Evolutionary conservation across 441 rosid species (phyloP), one percentile per base, ranked within the genome.

Genomic region (Gossypium trilobum): DNA sequence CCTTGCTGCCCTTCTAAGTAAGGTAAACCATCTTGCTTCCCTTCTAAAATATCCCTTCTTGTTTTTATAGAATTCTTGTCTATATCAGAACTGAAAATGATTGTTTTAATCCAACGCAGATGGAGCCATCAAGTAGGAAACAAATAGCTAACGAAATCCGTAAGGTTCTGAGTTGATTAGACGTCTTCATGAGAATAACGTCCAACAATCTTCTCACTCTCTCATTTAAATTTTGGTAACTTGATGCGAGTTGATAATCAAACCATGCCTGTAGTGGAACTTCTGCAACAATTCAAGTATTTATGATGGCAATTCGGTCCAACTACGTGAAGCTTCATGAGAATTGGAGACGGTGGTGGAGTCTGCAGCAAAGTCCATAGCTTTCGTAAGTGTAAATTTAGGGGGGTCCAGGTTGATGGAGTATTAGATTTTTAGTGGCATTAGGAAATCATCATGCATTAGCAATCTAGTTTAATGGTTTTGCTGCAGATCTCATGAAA

Each of bases 1-100:
- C 78, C 96, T 95, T 54, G 85, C 92, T 72, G 87, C 89, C 70
- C 92, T 95, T 82, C 86, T 95, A 82, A 82, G 85, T 84, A 89
- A 95, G 96, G 99, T 92, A 84, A 78, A 55, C 46, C 54, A 74
- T 72, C 74, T 50, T 36, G 44, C 44, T 36, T 7, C 44, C 44
- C 44, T 36, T 36, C 11, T 36, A 36, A 14, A 10, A 42, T 8
- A 44, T 65, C 71, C 33, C 56, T 66, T 19, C 68, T 77, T 72
- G 19, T 50, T 55, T 20, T 68, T 22, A 51, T 71, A 33, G 17
- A 55, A 62, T 69, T 75, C 11, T 75, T 33, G 9, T n/a, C 56
- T 39, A 19, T 69, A 8, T 69, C 8, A 44, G 20, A 68, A 52
- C 31, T 70, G 57, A 61, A 46, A 11, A 39, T 72, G 61, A 74